These are phyloP conservation scores for Abelmoschus esculentus DNA, from an alignment of 345 rosid genomes.

Conservation along the genomic window DNA sequence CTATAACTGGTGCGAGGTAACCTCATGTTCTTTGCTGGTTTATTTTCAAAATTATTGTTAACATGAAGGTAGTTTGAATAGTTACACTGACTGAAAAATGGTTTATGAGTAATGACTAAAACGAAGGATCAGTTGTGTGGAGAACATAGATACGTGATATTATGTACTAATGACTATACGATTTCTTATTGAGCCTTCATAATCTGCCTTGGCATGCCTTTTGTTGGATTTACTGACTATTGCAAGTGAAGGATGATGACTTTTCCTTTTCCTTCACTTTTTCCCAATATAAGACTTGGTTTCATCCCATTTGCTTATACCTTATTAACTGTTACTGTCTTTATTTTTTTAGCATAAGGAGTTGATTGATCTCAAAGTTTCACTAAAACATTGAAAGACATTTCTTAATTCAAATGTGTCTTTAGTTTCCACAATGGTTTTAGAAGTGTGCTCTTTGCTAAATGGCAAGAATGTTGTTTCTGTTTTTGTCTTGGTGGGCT, in stretches of 20 bases:
- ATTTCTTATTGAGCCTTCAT: background rate
- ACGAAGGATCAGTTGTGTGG: background rate
- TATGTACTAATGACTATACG: background rate
- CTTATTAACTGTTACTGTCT: background rate
- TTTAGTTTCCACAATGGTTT: background rate
- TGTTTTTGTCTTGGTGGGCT: background rate
- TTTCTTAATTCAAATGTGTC: background rate
- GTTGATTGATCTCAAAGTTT: background rate
- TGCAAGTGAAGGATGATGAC: background rate
- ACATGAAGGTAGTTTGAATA: background rate
- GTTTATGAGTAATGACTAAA: background rate
- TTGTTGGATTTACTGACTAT: background rate
- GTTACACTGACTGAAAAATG: background rate
- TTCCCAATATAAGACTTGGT: background rate
- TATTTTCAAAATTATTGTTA: background rate
- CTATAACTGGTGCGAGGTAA: slow-evolving; percentile 86
- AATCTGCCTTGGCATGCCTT: background rate
- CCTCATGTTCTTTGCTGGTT: background rate
- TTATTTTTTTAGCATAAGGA: background rate
- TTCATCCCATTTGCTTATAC: background rate
- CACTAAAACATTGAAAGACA: background rate
- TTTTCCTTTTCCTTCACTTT: background rate
- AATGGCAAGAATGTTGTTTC: background rate
- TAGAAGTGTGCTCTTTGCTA: background rate
- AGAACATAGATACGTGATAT: background rate